Percentiles rank a stretch among this genome's conserved stretches.
phyloP scores from a whole-genome alignment of 164 flowering plant genomes.

The Saururus chinensis region DNA sequence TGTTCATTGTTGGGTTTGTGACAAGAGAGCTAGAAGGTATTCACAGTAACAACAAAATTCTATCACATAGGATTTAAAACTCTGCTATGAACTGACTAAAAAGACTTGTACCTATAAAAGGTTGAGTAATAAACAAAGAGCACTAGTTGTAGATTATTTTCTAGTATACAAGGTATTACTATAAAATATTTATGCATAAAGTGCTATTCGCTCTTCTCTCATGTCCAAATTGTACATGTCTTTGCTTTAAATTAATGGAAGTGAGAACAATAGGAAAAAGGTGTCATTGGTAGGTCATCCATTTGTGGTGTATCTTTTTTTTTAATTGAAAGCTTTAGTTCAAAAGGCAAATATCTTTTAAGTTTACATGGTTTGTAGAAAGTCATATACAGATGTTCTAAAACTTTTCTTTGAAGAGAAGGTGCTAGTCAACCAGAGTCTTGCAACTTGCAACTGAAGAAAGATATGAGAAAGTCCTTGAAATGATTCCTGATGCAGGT shows the following conservation, averaged over 20 bases:
- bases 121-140: conserved; percentile 79
- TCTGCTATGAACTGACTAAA: not conserved
- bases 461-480: conserved; percentile 68
- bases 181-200: not conserved
- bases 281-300: conserved; percentile 81
- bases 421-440: conserved; percentile 44
- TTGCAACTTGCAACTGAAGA: conserved; percentile 63
- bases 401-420: conserved; percentile 58
- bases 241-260: conserved; percentile 41
- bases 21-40: conserved; percentile 92
- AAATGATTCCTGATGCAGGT: conserved; percentile 93
- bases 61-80: not conserved
- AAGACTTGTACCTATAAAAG: conserved; percentile 21
- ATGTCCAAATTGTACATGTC: not conserved
- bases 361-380: conserved; percentile 34
- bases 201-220: not conserved
- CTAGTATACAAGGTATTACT: conserved; percentile 73
- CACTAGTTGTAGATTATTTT: conserved; percentile 78
- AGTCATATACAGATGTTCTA: conserved; percentile 71
- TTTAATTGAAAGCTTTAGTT: not conserved
- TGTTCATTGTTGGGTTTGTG: conserved; percentile 99
- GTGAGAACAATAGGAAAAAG: conserved; percentile 64
- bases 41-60: not conserved
- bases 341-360: conserved; percentile 6
- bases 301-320: conserved; percentile 39